These are phyloP conservation scores for Lasiodiplodia citricola DNA, from an alignment of 2,329 filamentous ascomycete genomes.

Conservation along the genomic window DNA sequence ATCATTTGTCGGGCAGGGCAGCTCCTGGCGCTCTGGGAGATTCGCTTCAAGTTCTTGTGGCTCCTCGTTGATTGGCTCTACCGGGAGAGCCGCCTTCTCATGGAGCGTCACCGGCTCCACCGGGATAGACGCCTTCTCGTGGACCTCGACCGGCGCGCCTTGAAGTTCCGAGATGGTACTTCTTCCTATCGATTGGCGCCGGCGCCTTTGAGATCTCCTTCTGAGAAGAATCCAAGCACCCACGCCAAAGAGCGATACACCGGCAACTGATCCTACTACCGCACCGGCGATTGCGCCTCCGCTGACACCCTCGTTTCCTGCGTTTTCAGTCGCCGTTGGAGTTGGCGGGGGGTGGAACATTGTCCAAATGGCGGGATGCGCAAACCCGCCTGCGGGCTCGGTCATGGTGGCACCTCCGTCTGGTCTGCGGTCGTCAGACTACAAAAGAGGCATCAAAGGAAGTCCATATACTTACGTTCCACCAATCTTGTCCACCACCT, in stretches of 20 bases:
- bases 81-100: neutral
- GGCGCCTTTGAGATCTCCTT: neutral
- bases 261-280: slow-evolving; percentile 8
- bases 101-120: neutral
- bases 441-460: neutral
- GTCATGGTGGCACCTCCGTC: slow-evolving; percentile 24
- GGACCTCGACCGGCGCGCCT: neutral
- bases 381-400: slow-evolving; percentile 16
- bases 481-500: slow-evolving; percentile 21
- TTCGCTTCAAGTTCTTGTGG: neutral
- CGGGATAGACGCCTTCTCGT: neutral
- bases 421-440: neutral
- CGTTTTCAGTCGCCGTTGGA: too few species aligned
- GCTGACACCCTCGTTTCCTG: neutral
- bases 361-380: slow-evolving; percentile 12
- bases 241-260: neutral
- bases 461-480: slow-evolving; percentile 4
- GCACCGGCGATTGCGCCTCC: slow-evolving; percentile 20
- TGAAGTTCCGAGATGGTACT: neutral
- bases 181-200: neutral
- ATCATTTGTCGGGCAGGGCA: neutral
- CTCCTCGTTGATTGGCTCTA: neutral
- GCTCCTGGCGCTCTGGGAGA: neutral
- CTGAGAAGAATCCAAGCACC: neutral
- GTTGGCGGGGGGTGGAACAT: slow-evolving; percentile 15